Evolutionary conservation across 2,329 filamentous ascomycete genomes (phyloP).

Genomic region (Phialophora macrospora): DNA sequence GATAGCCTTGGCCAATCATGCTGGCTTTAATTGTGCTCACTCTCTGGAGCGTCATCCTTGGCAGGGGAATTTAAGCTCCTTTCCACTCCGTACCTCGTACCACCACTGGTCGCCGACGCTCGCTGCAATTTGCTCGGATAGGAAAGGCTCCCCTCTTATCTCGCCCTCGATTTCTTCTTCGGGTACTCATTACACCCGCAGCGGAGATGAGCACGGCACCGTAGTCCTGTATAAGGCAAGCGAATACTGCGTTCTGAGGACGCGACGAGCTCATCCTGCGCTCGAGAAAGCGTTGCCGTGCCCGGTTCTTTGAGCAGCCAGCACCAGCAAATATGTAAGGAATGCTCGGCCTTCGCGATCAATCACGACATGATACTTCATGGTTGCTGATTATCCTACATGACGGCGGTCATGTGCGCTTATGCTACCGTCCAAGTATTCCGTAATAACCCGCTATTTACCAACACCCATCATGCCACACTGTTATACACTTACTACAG

Average conservation of each 20-base stretch:
- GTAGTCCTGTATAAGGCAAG: neutral
- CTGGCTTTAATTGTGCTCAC: neutral
- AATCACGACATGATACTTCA: neutral
- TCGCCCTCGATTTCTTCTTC: neutral
- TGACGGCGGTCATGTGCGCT: neutral
- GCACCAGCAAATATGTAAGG: neutral
- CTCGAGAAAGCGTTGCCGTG: neutral
- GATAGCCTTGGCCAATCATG: conserved; percentile 1
- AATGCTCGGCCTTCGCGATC: neutral
- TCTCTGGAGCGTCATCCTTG: neutral
- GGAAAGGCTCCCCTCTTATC: neutral
- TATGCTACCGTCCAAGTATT: neutral
- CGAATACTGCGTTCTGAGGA: neutral
- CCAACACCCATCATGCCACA: conserved; percentile 2
- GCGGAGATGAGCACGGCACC: neutral
- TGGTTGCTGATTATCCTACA: too few relatives aligned
- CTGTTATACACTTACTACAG: neutral
- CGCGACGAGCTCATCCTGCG: neutral
- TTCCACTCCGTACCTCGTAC: neutral
- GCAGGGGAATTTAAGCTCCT: conserved; percentile 1
- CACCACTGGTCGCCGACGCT: neutral
- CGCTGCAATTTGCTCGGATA: neutral
- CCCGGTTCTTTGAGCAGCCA: neutral
- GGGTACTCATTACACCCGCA: neutral
- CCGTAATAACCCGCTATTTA: neutral